Evolutionary conservation across 345 rosid species (phyloP).

Genomic region (Pseudoturritis turrita): DNA sequence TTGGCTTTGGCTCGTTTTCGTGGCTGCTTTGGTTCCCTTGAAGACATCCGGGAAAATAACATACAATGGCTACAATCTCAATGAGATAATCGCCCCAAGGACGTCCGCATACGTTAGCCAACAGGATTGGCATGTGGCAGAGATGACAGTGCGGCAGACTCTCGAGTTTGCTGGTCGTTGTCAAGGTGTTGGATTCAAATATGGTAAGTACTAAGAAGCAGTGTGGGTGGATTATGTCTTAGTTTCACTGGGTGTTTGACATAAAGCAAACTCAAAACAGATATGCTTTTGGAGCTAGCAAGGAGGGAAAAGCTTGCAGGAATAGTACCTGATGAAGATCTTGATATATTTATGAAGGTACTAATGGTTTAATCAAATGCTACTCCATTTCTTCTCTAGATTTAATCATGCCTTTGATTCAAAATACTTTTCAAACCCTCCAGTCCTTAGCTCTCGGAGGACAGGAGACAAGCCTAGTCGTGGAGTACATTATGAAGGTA

Average conservation of each 20-base stretch:
- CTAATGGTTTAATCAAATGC: not conserved
- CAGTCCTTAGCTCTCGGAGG: slow-evolving; percentile 93
- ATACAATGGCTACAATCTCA: slow-evolving; percentile 71
- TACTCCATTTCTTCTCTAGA: not conserved
- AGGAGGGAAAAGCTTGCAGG: slow-evolving; percentile 91
- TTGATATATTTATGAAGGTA: slow-evolving; percentile 99
- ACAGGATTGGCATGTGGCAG: slow-evolving; percentile 92
- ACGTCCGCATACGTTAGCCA: slow-evolving; percentile 95
- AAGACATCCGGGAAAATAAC: slow-evolving; percentile 80
- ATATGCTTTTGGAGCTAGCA: slow-evolving; percentile 90
- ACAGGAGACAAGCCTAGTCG: slow-evolving; percentile 72
- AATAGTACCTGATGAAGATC: slow-evolving; percentile 97
- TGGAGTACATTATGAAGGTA: slow-evolving; percentile 97
- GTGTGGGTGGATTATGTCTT: not conserved
- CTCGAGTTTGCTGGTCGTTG: slow-evolving; percentile 88
- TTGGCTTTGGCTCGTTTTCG: slow-evolving; percentile 5
- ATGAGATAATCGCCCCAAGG: slow-evolving; percentile 85
- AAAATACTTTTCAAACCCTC: not conserved
- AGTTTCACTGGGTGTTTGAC: slow-evolving; percentile 14
- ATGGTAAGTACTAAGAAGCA: slow-evolving; percentile 50
- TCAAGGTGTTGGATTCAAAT: slow-evolving; percentile 95
- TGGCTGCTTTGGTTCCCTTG: slow-evolving; percentile 14
- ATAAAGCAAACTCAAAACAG: slow-evolving; percentile 34
- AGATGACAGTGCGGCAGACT: slow-evolving; percentile 90
- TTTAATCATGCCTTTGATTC: not conserved